phyloP scores from a whole-genome alignment of 768 basidiomycete genomes.

The Lactifluus echinatus region DNA sequence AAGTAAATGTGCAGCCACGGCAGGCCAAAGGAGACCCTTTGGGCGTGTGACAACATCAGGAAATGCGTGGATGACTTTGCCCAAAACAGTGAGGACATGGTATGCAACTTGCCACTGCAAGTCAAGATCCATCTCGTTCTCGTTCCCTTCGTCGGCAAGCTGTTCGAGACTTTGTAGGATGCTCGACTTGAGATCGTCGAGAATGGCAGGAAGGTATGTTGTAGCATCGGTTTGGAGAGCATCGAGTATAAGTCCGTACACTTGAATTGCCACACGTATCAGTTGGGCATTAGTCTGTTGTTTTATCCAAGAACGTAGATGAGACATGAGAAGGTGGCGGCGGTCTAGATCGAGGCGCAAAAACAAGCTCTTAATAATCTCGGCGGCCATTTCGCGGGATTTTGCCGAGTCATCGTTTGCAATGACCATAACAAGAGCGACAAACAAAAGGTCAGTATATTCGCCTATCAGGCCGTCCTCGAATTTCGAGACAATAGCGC shows the following conservation, averaged over 20 bases:
- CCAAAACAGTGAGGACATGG: conserved; percentile 59
- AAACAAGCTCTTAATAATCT: conserved; percentile 72
- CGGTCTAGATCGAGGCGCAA: conserved; percentile 53
- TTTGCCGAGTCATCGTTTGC: conserved; percentile 90
- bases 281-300: conserved; percentile 54
- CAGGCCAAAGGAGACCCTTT: conserved; percentile 50
- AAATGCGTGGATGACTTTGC: conserved; percentile 52
- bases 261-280: conserved; percentile 65
- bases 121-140: conserved; percentile 46
- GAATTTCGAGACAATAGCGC: conserved; percentile 79
- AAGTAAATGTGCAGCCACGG: conserved; percentile 56
- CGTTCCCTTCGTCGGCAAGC: conserved; percentile 35
- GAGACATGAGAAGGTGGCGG: conserved; percentile 48
- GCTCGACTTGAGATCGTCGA: conserved; percentile 48
- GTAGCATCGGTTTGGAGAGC: conserved; percentile 41
- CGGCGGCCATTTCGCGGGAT: conserved; percentile 83
- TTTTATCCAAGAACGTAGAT: conserved; percentile 72
- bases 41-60: conserved; percentile 40
- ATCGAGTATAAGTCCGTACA: conserved; percentile 77
- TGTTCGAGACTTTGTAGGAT: conserved; percentile 37
- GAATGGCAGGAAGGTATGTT: conserved; percentile 39
- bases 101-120: conserved; percentile 79
- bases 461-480: conserved; percentile 63
- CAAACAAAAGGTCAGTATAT: conserved; percentile 82
- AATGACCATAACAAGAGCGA: conserved; percentile 84